Percentiles rank a stretch among this genome's conserved stretches.
Conservation (phyloP, 1,139 yeast genomes). For the Oligophagozyma castellii region DNA sequence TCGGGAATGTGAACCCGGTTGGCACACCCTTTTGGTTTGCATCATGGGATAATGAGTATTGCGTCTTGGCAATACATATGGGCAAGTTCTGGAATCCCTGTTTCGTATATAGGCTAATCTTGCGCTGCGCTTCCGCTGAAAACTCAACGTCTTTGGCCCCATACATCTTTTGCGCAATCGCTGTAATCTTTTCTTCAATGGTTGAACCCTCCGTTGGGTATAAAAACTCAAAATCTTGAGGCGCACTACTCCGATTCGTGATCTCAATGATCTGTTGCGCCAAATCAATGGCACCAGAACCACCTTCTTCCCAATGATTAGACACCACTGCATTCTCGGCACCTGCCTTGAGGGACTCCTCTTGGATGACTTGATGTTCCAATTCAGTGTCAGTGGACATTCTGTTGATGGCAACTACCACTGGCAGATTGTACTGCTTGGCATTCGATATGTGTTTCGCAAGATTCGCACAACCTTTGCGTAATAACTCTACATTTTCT, state of each 20-base stretch:
- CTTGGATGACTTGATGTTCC: constrained; percentile 75
- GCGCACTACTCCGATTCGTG: constrained; percentile 37
- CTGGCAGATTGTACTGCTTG: constrained; percentile 77
- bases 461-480: constrained; percentile 78
- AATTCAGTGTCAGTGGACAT: constrained; percentile 74
- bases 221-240: constrained; percentile 54
- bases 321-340: constrained; percentile 89
- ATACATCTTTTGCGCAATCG: constrained; percentile 63
- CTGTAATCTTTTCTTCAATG: constrained; percentile 60
- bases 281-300: constrained; percentile 78
- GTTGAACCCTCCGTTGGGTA: constrained; percentile 55
- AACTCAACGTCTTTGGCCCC: constrained; percentile 61
- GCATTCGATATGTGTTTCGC: constrained; percentile 89
- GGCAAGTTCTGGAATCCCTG: constrained; percentile 70
- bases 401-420: constrained; percentile 89
- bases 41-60: constrained; percentile 70
- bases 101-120: constrained; percentile 48
- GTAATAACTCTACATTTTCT: constrained; percentile 76
- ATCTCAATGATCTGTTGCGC: constrained; percentile 79
- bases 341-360: constrained; percentile 84
- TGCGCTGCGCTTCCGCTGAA: constrained; percentile 51
- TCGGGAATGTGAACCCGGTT: constrained; percentile 62
- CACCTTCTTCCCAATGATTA: constrained; percentile 98
- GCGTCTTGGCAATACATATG: constrained; percentile 74
- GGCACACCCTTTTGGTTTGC: constrained; percentile 76